Evolutionary conservation across 805 yeast genomes (phyloP).

Genomic region (Priceomyces melissophilus): DNA sequence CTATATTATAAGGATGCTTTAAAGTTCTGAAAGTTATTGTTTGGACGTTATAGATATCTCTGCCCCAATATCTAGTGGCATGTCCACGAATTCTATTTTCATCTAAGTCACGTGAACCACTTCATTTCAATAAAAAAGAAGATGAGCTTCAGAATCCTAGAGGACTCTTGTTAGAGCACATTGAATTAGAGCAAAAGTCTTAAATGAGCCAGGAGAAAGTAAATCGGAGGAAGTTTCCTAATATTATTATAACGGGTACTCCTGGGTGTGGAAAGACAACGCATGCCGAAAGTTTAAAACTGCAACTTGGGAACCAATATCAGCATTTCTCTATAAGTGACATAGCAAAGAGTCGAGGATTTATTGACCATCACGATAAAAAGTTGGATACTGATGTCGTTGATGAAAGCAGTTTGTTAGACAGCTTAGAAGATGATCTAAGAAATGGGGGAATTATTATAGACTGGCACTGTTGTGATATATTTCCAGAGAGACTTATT

Average conservation of each 20-base stretch:
- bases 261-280: constrained; percentile 90
- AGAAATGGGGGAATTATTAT: constrained; percentile 84
- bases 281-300: constrained; percentile 59
- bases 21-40: too few relatives aligned
- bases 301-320: constrained; percentile 46
- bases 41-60: not conserved
- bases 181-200: not conserved
- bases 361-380: constrained; percentile 83
- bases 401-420: constrained; percentile 86
- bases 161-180: not conserved
- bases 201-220: constrained; percentile 8
- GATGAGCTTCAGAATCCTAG: not conserved
- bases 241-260: constrained; percentile 90
- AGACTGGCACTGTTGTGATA: constrained; percentile 98
- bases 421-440: constrained; percentile 71
- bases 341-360: constrained; percentile 71
- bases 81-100: not conserved
- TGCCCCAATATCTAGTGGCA: not conserved
- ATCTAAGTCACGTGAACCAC: not conserved
- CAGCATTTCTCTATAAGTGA: constrained; percentile 68
- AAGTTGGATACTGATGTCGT: constrained; percentile 82
- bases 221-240: constrained; percentile 49
- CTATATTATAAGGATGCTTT: too few relatives aligned
- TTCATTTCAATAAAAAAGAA: not conserved
- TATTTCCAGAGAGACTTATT: constrained; percentile 87